Percentiles rank a stretch among this genome's conserved stretches.
Evolutionary conservation across 768 basidiomycete species (phyloP).

Genomic region (Lactarius evosmus): DNA sequence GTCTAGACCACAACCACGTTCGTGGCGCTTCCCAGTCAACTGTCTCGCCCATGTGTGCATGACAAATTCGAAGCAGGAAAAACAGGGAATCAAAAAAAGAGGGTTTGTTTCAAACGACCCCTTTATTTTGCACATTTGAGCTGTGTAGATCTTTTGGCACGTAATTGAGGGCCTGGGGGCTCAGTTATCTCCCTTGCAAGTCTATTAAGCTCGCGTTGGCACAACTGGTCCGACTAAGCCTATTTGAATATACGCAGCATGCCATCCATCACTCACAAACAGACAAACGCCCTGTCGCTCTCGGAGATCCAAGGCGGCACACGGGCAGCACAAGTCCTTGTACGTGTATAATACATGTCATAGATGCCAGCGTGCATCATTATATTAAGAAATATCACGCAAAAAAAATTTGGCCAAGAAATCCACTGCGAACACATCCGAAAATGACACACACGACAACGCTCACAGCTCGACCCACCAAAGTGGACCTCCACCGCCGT

Average conservation of each 20-base stretch:
- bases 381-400: not conserved
- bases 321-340: not conserved
- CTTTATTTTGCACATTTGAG: not conserved
- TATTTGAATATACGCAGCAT: no score
- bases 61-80: no score
- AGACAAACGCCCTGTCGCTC: not conserved
- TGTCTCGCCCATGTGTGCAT: not conserved
- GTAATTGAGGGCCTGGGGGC: not conserved
- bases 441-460: not conserved
- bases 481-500: not conserved
- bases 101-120: no score
- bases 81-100: no score
- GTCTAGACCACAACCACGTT: not conserved
- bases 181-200: not conserved
- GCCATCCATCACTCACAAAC: no score
- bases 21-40: not conserved
- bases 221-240: not conserved
- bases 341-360: not conserved
- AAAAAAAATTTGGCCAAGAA: not conserved
- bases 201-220: not conserved
- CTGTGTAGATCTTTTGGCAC: not conserved
- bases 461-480: constrained; percentile 22
- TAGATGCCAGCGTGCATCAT: not conserved
- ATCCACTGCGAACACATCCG: not conserved
- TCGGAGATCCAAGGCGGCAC: not conserved